A percentile compares a stretch with the other conserved stretches of the same genome.
These are phyloP conservation scores for Nakazawaea anatomiae DNA, from an alignment of 805 yeast species.

Conservation along the genomic window DNA sequence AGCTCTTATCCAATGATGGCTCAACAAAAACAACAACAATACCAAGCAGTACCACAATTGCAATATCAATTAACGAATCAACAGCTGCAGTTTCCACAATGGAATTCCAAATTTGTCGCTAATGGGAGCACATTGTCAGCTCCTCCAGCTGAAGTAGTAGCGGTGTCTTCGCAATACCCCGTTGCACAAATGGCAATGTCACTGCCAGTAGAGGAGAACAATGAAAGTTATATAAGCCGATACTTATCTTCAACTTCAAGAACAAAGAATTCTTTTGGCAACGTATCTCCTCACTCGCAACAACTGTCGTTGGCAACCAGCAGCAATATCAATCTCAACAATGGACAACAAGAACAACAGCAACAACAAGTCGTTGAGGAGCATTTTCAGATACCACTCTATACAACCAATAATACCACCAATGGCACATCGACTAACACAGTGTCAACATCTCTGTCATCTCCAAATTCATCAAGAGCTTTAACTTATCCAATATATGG, in stretches of 20 bases:
- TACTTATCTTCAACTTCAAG: not conserved
- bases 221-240: not conserved
- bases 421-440: not conserved
- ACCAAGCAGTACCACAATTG: slow-evolving; percentile 9
- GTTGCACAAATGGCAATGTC: not conserved
- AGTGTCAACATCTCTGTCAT: not conserved
- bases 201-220: not conserved
- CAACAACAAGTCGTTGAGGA: not conserved
- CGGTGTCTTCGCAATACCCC: not conserved
- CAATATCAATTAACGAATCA: not conserved
- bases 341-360: not conserved
- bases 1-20: slow-evolving; percentile 18
- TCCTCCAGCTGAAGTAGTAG: not conserved
- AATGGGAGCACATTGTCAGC: not conserved
- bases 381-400: slow-evolving; percentile 9
- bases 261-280: slow-evolving; percentile 2
- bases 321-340: too few species aligned
- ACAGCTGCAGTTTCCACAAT: slow-evolving; percentile 8
- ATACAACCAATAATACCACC: not conserved
- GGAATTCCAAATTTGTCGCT: slow-evolving; percentile 7
- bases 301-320: not conserved
- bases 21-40: slow-evolving; percentile 23
- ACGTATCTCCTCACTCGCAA: slow-evolving; percentile 9
- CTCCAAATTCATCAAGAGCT: slow-evolving; percentile 9
- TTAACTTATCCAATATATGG: slow-evolving; percentile 3